Evolutionary conservation across 2,329 filamentous ascomycete genomes (phyloP).

Genomic region (Dactylonectria macrodidyma): DNA sequence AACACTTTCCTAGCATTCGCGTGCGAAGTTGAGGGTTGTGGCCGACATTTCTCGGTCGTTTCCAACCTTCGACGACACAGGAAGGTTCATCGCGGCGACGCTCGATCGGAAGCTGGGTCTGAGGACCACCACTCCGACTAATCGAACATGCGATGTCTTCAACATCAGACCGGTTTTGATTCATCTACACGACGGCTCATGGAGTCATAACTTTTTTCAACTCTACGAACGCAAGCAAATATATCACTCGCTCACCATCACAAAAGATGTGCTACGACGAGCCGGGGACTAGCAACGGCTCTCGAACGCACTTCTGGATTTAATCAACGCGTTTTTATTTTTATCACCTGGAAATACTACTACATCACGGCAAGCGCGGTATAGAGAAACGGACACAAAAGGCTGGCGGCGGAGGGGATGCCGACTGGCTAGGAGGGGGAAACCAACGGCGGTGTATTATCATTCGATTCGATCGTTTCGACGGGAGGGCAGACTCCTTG

Average conservation of each 20-base stretch:
- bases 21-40: slow-evolving; percentile 95
- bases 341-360: slow-evolving; percentile 44
- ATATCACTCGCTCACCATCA: slow-evolving; percentile 13
- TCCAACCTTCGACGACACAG: slow-evolving; percentile 95
- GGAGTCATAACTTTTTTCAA: slow-evolving; percentile 18
- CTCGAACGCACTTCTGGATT: slow-evolving; percentile 30
- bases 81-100: slow-evolving; percentile 88
- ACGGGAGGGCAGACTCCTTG: slow-evolving; percentile 38
- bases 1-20: slow-evolving; percentile 78
- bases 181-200: neutral
- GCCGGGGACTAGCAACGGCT: slow-evolving; percentile 19
- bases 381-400: slow-evolving; percentile 50
- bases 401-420: slow-evolving; percentile 38
- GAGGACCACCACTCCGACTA: slow-evolving; percentile 75
- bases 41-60: slow-evolving; percentile 96
- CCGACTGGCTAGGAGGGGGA: slow-evolving; percentile 35
- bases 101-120: slow-evolving; percentile 73
- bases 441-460: slow-evolving; percentile 47
- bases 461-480: slow-evolving; percentile 50
- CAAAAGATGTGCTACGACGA: slow-evolving; percentile 19
- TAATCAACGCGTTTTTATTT: slow-evolving; percentile 38
- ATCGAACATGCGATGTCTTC: slow-evolving; percentile 28
- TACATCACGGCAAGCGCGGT: slow-evolving; percentile 45
- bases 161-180: slow-evolving; percentile 5
- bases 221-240: slow-evolving; percentile 30